Evolutionary conservation across 1,284 basidiomycete species (phyloP).

Genomic region (Boletus smithii): DNA sequence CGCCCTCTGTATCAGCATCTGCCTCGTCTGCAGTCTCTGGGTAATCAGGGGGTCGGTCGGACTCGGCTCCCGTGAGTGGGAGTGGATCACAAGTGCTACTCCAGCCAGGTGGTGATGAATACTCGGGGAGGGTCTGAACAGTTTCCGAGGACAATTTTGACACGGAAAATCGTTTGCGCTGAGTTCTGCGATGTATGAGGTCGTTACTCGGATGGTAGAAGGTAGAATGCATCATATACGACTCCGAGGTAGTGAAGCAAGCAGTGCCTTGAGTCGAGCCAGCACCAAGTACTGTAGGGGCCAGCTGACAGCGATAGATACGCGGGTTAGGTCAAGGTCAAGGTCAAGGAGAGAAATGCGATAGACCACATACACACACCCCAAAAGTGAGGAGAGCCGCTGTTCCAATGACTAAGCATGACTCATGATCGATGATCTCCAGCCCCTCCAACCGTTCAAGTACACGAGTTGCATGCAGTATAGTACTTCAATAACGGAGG

Average conservation of each 20-base stretch:
- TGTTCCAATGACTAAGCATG: conserved; percentile 26
- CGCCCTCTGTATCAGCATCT: conserved; percentile 60
- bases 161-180: conserved; percentile 55
- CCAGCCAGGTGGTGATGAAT: conserved; percentile 44
- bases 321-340: conserved; percentile 3
- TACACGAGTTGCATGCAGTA: no score
- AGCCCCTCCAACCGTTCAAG: neutral
- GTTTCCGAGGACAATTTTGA: conserved; percentile 67
- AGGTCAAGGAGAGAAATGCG: neutral
- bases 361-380: no score
- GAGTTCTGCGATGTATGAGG: conserved; percentile 36
- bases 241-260: neutral
- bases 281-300: conserved; percentile 7
- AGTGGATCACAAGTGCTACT: conserved; percentile 11
- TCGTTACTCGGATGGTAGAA: conserved; percentile 13
- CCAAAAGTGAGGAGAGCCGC: no score
- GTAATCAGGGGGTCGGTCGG: conserved; percentile 69
- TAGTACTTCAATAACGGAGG: no score
- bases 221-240: conserved; percentile 15
- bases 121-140: conserved; percentile 62
- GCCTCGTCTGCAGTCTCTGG: conserved; percentile 71
- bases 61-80: conserved; percentile 31
- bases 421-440: no score
- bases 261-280: conserved; percentile 4
- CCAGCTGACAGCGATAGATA: neutral